phyloP scores from a whole-genome alignment of 768 basidiomycete species.

The Pleurotus platypus region DNA sequence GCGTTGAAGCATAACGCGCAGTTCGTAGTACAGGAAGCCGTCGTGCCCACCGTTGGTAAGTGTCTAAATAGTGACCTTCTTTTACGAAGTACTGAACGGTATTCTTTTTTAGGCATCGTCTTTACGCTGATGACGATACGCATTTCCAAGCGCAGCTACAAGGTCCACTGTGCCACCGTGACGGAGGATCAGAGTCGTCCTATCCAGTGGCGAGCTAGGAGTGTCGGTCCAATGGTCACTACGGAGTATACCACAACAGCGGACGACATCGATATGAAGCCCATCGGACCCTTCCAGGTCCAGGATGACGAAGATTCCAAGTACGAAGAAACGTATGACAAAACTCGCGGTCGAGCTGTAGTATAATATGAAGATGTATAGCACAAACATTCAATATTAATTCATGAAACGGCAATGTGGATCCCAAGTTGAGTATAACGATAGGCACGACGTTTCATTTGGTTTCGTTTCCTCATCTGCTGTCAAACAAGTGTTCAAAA shows the following conservation, averaged over 20 bases:
- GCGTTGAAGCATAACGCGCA: constrained; percentile 10
- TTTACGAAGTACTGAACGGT: not conserved
- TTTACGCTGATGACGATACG: constrained; percentile 7
- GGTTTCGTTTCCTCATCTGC: no score
- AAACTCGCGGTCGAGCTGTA: not conserved
- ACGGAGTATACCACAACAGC: not conserved
- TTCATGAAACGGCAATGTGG: no score
- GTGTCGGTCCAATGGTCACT: not conserved
- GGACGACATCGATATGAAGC: constrained; percentile 6
- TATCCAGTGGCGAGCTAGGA: not conserved
- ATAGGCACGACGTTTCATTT: no score
- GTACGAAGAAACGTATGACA: not conserved
- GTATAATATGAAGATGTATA: not conserved
- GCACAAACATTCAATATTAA: not conserved
- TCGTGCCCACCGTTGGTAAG: constrained; percentile 8
- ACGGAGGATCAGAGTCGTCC: not conserved
- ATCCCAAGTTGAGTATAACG: no score
- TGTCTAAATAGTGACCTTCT: not conserved
- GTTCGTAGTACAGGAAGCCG: constrained; percentile 8
- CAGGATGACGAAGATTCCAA: not conserved
- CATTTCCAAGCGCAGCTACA: constrained; percentile 2
- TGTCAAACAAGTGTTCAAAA: no score
- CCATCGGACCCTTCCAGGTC: not conserved
- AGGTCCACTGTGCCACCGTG: not conserved
- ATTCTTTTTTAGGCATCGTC: not conserved